Base-by-base conservation (phyloP, 768 basidiomycete species). In the Chiua virens region DNA sequence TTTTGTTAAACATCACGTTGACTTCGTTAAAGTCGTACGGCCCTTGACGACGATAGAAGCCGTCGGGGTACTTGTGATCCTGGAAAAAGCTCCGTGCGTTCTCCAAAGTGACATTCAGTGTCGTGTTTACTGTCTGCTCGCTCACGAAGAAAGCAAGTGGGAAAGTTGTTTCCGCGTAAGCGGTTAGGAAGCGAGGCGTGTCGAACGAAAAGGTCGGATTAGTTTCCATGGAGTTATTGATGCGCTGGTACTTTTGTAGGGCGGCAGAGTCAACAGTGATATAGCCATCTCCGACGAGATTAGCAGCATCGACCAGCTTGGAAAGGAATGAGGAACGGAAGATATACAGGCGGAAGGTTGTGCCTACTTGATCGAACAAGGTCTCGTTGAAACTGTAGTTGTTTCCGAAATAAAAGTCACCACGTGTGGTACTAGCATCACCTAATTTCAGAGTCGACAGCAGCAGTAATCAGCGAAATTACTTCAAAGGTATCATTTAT, bases 311-410 rank as follows among this genome's bases (percentile, higher is more conserved):
- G 8, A 42, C 42, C 17, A 62, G 52, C 62, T 65, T 8, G 30
- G 30, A 35, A 43, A 38, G 3, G 7, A 17, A 30, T 56, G 4
- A 57, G 32, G 2, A 36, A 37, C 20, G 18, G 35, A n/a, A 42
- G 3, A 17, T 15, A 5, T 1, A 3, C 8, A 8, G 3, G n/a
- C 6, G 3, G 0, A 9, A 18, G 1, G 8, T 21, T 21, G 11
- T 38, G 28, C 53, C 8, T 41, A 49, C 62, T 46, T 59, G 46
- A 13, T 56, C 47, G 20, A 63, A 63, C 51, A 63, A 32, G 6
- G 63, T 64, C 46, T 65, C 64, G n/a, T 64, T 64, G 49, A 65
- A 65, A 13, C 32, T 53, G 17, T 15, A 63, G 40, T 64, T 65
- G 44, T 64, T 17, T 6, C 63, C 63, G n/a, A 64, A 64, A 38